Evolutionary conservation across 2,329 filamentous ascomycete genomes (phyloP), one percentile per base, ranked within the genome.

Genomic region (Ilyonectria mors-panacis): DNA sequence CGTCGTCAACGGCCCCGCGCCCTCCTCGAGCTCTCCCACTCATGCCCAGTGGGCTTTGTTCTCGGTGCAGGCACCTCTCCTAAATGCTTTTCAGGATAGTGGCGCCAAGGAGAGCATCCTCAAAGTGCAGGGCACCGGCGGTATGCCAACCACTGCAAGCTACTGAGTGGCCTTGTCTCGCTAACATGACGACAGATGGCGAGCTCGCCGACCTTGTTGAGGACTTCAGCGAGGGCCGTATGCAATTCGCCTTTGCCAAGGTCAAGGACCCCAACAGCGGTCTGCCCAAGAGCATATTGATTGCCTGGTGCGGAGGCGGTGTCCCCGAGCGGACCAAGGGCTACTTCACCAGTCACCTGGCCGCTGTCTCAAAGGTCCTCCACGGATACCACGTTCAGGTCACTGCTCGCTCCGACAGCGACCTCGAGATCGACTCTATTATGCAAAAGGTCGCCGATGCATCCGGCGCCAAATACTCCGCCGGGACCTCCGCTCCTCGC

Each of bases 381-480:
- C 95, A 98, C 84, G 94, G 96, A 73, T 99, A 98, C 81, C 96
- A 99, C 80, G 94, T 99, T 66, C 95, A 99, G 84, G 93, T 99
- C 75, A 98, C 95, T 59, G 96, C 96, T 67, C 93, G 96, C 68
- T 97, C 95, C 69, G 94, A 97, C 70, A 89, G 89, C 77, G 95
- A 98, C 78, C 89, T 99, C 69, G 94, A 92, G 30, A 93, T 95
- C 42, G 94, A 97, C 77, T 86, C 87, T 65, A 97, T 99, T 73
- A 88, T 98, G 75, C 92, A 96, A 79, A 98, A 98, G 82, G 94
- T 99, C 54, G 90, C 94, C 67, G 95, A 98, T 85, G 92, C 96
- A 30, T 98, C 96, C 48, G 96, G 96, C 67, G 90, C 95, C 70
- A 98, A 98, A 81, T 99, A 99, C 83, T 94, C 94, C 4, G 89